These are phyloP conservation scores for Termitomyces sp. DNA, from an alignment of 768 basidiomycete genomes.

Conservation along the genomic window DNA sequence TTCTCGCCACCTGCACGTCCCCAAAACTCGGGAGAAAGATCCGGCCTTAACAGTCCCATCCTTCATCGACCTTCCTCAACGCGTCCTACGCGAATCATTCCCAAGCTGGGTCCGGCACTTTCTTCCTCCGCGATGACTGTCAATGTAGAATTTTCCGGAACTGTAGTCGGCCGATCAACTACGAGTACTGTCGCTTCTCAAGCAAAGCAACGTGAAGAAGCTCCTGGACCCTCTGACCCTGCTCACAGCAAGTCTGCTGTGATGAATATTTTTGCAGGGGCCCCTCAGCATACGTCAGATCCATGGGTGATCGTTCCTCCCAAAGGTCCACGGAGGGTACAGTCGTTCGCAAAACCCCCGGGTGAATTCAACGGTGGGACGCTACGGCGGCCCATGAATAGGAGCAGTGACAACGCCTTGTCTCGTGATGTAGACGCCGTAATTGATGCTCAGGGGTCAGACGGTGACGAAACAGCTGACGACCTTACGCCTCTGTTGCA, in stretches of 20 bases:
- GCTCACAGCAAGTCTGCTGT: slow-evolving; percentile 32
- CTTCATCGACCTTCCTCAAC: slow-evolving; percentile 14
- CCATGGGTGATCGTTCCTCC: slow-evolving; percentile 71
- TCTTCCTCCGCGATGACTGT: slow-evolving; percentile 90
- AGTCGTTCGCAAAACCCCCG: slow-evolving; percentile 26
- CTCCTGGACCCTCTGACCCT: slow-evolving; percentile 4
- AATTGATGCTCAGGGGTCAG: slow-evolving; percentile 50
- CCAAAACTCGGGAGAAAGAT: slow-evolving; percentile 18
- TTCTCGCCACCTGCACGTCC: slow-evolving; percentile 40
- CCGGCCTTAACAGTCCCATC: slow-evolving; percentile 20
- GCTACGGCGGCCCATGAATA: slow-evolving; percentile 17
- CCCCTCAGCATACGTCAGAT: slow-evolving; percentile 54
- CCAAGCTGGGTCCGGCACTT: slow-evolving; percentile 81
- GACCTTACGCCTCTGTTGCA: slow-evolving; percentile 53
- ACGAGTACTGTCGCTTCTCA: slow-evolving; percentile 34
- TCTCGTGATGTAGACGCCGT: slow-evolving; percentile 79
- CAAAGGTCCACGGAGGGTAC: slow-evolving; percentile 26
- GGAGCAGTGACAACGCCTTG: slow-evolving; percentile 29
- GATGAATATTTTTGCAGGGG: slow-evolving; percentile 93
- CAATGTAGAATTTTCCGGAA: slow-evolving; percentile 91
- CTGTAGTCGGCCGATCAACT: slow-evolving; percentile 42
- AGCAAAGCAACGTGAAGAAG: slow-evolving; percentile 9
- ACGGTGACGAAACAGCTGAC: slow-evolving; percentile 37
- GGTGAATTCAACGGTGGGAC: slow-evolving; percentile 9
- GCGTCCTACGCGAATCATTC: slow-evolving; percentile 48